phyloP scores from a whole-genome alignment of 306 rosid species.

The Macrotyloma uniflorum region DNA sequence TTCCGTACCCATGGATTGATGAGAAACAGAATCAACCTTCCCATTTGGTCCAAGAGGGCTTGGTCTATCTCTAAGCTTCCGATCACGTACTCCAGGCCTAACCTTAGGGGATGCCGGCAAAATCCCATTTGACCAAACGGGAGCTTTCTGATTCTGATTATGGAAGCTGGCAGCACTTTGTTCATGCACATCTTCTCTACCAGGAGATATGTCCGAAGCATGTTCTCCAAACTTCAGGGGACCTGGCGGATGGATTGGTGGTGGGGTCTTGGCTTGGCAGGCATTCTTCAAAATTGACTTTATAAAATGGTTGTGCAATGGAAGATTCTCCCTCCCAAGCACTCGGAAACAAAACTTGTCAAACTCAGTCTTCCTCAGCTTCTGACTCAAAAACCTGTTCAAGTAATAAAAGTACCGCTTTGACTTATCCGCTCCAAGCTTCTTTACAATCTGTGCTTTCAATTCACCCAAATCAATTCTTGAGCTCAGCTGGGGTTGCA shows the following conservation, averaged over 20 bases:
- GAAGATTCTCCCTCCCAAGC: constrained; percentile 84
- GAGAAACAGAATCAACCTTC: constrained; percentile 63
- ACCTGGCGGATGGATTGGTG: constrained; percentile 56
- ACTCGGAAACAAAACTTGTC: constrained; percentile 72
- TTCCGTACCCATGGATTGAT: constrained; percentile 60
- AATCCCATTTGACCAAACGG: constrained; percentile 86
- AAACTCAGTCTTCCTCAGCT: constrained; percentile 84
- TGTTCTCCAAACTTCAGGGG: constrained; percentile 58
- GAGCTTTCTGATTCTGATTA: constrained; percentile 64
- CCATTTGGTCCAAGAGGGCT: constrained; percentile 99
- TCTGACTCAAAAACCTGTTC: constrained; percentile 80
- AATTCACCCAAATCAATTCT: constrained; percentile 94
- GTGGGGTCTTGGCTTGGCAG: constrained; percentile 86
- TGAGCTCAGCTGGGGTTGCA: constrained; percentile 91
- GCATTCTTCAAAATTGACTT: constrained; percentile 90
- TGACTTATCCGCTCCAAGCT: constrained; percentile 77
- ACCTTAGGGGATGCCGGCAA: constrained; percentile 75
- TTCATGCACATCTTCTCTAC: constrained; percentile 82
- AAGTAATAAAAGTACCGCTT: constrained; percentile 74
- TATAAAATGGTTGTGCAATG: constrained; percentile 82
- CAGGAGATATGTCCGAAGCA: constrained; percentile 61
- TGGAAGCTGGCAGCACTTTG: constrained; percentile 56
- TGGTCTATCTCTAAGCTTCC: constrained; percentile 86
- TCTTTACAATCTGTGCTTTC: constrained; percentile 79
- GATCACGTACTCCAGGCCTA: constrained; percentile 69